phyloP scores from a whole-genome alignment of 352 stramenopile species.

The Globisporangium echinulatum region DNA sequence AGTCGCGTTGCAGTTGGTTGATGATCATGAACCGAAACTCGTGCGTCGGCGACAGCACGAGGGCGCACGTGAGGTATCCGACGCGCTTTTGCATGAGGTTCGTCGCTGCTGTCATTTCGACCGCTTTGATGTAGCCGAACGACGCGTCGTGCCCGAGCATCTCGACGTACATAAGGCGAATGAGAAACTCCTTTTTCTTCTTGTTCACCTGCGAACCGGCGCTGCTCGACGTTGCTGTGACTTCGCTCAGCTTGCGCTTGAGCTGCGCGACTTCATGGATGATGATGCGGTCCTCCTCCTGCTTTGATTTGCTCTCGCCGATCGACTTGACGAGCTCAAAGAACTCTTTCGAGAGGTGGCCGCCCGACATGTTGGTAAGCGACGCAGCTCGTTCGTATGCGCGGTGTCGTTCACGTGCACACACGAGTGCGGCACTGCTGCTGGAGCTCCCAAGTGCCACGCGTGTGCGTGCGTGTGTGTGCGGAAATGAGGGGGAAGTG shows the following conservation, averaged over 20 bases:
- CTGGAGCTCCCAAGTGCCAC: background rate
- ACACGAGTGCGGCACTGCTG: background rate
- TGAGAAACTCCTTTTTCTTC: constrained; percentile 98
- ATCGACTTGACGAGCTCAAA: constrained; percentile 99
- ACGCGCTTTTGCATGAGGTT: constrained; percentile 98
- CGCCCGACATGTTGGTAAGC: constrained; percentile 61
- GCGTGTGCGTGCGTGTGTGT: background rate
- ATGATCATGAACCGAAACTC: constrained; percentile 99
- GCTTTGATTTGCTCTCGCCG: constrained; percentile 99
- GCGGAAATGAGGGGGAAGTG: background rate
- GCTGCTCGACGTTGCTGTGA: constrained; percentile 68
- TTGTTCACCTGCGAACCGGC: constrained; percentile 85
- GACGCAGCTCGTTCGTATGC: background rate
- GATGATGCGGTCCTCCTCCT: constrained; percentile 99
- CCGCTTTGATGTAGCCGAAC: constrained; percentile 98
- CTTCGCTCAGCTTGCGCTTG: constrained; percentile 93
- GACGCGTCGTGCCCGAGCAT: constrained; percentile 99
- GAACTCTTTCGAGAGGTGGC: constrained; percentile 96
- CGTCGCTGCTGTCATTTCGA: constrained; percentile 96
- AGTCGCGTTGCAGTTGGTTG: constrained; percentile 97
- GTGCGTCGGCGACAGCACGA: constrained; percentile 96
- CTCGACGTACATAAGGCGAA: constrained; percentile 99
- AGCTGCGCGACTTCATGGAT: constrained; percentile 92
- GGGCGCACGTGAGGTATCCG: constrained; percentile 92
- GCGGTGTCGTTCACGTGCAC: background rate